Percentiles rank a stretch among this genome's conserved stretches.
phyloP scores from a whole-genome alignment of 2,329 filamentous ascomycete genomes.

The Alternaria ventricosa region DNA sequence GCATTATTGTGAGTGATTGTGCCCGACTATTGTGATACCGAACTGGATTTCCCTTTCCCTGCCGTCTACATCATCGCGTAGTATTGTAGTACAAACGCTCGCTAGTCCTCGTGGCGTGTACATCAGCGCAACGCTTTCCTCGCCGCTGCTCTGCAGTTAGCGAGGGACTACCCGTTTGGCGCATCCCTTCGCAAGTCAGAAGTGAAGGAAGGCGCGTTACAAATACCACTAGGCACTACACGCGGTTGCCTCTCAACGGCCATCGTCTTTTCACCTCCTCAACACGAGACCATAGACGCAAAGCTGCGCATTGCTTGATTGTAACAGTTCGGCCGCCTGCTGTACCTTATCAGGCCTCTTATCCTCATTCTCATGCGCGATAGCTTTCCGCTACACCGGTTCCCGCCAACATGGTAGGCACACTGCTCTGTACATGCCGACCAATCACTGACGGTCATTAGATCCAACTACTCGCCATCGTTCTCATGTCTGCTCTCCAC shows the following conservation, averaged over 20 bases:
- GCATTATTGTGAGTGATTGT: constrained; percentile 1
- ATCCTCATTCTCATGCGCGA: constrained; percentile 21
- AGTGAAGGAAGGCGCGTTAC: neutral
- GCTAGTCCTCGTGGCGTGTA: neutral
- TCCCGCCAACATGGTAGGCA: constrained; percentile 9
- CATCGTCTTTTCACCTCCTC: neutral
- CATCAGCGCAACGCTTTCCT: neutral
- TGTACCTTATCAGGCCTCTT: constrained; percentile 6
- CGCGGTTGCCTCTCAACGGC: neutral
- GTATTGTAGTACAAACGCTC: neutral
- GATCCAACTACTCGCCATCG: constrained; percentile 13
- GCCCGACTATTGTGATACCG: neutral
- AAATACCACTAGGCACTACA: neutral
- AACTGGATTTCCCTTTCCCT: neutral
- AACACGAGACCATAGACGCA: neutral
- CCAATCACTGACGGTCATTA: neutral
- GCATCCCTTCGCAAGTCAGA: neutral
- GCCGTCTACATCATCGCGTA: neutral
- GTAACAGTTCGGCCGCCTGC: neutral
- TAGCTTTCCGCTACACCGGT: constrained; percentile 8
- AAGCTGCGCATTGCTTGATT: neutral
- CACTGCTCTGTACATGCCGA: neutral
- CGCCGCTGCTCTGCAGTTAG: constrained; percentile 5
- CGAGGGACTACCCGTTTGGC: neutral
- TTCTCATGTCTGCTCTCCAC: constrained; percentile 20